A percentile compares a stretch with the other conserved stretches of the same genome.
Evolutionary conservation across 768 basidiomycete species (phyloP).

Genomic region (Podaxis sp.): DNA sequence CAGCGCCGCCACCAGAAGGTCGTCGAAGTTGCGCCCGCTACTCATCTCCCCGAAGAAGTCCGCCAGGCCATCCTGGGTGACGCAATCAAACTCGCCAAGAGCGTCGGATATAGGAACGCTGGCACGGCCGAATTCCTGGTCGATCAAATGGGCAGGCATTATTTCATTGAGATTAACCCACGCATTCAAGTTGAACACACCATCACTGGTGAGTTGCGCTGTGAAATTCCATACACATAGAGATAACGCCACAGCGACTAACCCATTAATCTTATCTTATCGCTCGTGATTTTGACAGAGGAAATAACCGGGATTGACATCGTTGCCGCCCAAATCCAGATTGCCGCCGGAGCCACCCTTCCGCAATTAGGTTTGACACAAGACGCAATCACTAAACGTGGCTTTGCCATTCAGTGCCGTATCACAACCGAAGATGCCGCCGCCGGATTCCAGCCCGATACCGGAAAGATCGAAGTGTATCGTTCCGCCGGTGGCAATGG

Average conservation of each 20-base stretch:
- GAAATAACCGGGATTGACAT: constrained; percentile 99
- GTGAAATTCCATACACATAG: background rate
- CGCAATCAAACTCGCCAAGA: constrained; percentile 92
- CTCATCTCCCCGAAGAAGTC: constrained; percentile 87
- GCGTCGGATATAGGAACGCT: constrained; percentile 94
- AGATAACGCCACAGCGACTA: background rate
- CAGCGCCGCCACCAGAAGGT: constrained; percentile 98
- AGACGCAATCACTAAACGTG: constrained; percentile 93
- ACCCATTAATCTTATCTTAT: constrained; percentile 12
- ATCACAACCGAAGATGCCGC: constrained; percentile 97
- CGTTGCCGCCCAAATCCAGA: constrained; percentile 98
- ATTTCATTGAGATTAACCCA: constrained; percentile 99
- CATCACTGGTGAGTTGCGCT: constrained; percentile 70
- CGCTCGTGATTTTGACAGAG: constrained; percentile 50
- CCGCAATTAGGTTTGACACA: constrained; percentile 95
- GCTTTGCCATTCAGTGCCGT: constrained; percentile 98
- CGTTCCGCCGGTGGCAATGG: constrained; percentile 98
- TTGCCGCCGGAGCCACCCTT: constrained; percentile 96
- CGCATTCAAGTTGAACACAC: constrained; percentile 99
- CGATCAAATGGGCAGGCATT: constrained; percentile 93
- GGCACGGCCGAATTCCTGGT: constrained; percentile 99
- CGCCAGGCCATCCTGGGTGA: constrained; percentile 85
- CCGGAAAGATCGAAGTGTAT: constrained; percentile 99
- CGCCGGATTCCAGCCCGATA: constrained; percentile 94
- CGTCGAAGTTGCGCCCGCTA: constrained; percentile 97